phyloP scores from a whole-genome alignment of 495 filamentous ascomycete species.

The Aspergillus carlsbadensis region DNA sequence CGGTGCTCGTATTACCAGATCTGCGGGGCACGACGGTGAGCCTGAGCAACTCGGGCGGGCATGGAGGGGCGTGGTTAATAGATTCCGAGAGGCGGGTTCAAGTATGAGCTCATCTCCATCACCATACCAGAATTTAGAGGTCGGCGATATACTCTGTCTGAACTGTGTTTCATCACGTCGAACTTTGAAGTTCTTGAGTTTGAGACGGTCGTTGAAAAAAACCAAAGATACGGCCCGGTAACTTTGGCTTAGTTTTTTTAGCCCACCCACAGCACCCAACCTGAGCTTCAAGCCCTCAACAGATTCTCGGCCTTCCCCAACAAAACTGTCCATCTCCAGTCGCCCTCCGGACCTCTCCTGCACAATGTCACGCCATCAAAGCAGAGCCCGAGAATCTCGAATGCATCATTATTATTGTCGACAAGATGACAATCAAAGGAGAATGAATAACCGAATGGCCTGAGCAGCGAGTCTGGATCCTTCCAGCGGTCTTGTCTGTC shows the following conservation, averaged over 20 bases:
- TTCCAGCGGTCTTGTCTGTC: background rate
- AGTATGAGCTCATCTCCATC: background rate
- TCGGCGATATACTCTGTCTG: too few species aligned
- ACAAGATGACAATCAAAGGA: background rate
- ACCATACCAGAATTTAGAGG: background rate
- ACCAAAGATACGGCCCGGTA: constrained; percentile 2
- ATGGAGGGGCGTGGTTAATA: constrained; percentile 61
- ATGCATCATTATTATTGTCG: background rate
- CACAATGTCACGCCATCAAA: constrained; percentile 1
- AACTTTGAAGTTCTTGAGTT: background rate
- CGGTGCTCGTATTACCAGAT: constrained; percentile 73
- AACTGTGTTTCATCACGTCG: too few species aligned
- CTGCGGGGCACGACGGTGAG: constrained; percentile 74
- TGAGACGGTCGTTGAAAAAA: background rate
- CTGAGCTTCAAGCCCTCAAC: constrained; percentile 9
- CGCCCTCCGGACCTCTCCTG: background rate
- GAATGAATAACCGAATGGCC: background rate
- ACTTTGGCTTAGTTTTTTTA: background rate
- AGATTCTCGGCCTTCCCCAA: constrained; percentile 8
- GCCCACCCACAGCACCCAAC: background rate
- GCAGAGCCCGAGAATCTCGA: background rate
- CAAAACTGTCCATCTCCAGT: constrained; percentile 2
- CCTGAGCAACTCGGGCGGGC: constrained; percentile 59
- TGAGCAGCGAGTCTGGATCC: background rate
- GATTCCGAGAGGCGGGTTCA: constrained; percentile 47